Conservation (phyloP, 192 early-diverging fungal genomes). For the Jimgerdemannia lactiflua region DNA sequence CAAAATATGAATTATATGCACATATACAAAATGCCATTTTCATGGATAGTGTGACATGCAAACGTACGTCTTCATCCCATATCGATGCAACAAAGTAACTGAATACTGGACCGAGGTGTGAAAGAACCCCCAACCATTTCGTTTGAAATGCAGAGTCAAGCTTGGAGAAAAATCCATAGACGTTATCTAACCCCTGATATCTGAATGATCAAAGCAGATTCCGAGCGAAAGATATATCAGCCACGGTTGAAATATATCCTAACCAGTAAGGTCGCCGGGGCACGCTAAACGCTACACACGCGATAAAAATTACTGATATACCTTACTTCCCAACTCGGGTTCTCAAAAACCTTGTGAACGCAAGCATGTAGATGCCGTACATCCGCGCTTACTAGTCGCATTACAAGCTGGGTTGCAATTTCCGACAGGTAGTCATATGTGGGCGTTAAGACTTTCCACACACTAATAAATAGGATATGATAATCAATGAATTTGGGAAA, state of each 20-base stretch:
- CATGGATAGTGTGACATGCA: background rate
- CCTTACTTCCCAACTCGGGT: conserved; percentile 50
- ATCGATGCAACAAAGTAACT: conserved; percentile 52
- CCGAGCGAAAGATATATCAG: background rate
- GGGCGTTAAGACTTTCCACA: conserved; percentile 50
- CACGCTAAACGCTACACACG: background rate
- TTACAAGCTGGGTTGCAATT: conserved; percentile 37
- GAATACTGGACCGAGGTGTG: conserved; percentile 47
- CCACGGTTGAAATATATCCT: background rate
- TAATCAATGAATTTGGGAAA: background rate
- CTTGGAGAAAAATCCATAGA: conserved; percentile 55
- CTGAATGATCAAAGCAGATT: conserved; percentile 4
- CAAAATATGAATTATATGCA: background rate
- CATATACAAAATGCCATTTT: background rate
- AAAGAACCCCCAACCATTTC: conserved; percentile 29
- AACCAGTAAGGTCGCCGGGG: no score
- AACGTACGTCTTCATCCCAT: conserved; percentile 46
- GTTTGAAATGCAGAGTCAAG: conserved; percentile 42
- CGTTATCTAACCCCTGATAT: conserved; percentile 47
- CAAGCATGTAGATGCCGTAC: conserved; percentile 38
- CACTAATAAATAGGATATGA: conserved; percentile 13
- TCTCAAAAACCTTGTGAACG: conserved; percentile 39
- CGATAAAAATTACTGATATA: conserved; percentile 5
- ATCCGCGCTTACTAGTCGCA: conserved; percentile 37
- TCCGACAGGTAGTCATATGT: conserved; percentile 39